Percentiles rank a stretch among this genome's conserved stretches.
phyloP scores from a whole-genome alignment of 2,329 filamentous ascomycete genomes.

The Aspergillus viridinutans region DNA sequence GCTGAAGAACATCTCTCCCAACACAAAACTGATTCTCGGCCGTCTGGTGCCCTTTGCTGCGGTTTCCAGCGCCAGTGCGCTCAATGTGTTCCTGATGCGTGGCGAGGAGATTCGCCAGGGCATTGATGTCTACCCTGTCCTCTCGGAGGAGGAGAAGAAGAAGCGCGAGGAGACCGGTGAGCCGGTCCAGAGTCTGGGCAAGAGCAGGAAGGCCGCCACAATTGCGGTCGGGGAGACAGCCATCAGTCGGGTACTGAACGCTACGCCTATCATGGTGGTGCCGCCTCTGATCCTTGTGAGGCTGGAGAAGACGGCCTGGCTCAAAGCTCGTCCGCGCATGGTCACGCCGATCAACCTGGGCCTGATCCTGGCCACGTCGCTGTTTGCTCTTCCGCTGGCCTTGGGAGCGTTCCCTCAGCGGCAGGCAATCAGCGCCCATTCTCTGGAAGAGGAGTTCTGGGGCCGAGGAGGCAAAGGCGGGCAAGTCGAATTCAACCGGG shows the following conservation, averaged over 20 bases:
- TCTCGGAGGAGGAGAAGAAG: conserved; percentile 65
- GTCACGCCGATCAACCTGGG: conserved; percentile 80
- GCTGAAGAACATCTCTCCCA: conserved; percentile 69
- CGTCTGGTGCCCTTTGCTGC: conserved; percentile 96
- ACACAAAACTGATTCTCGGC: conserved; percentile 69
- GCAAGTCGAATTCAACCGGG: conserved; percentile 93
- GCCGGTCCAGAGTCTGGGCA: conserved; percentile 70
- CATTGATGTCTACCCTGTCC: conserved; percentile 85
- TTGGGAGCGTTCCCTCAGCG: conserved; percentile 89
- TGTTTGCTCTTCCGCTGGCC: conserved; percentile 84
- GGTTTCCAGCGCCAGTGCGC: conserved; percentile 80
- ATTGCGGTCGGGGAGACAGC: conserved; percentile 92
- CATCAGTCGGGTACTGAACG: conserved; percentile 84
- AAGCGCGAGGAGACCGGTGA: conserved; percentile 61
- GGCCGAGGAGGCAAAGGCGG: conserved; percentile 72
- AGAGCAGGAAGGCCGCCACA: conserved; percentile 80
- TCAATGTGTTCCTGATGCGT: conserved; percentile 98
- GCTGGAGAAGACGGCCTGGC: conserved; percentile 78
- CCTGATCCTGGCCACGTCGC: conserved; percentile 79
- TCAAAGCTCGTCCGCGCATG: conserved; percentile 70
- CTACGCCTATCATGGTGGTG: conserved; percentile 94
- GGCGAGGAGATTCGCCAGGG: conserved; percentile 89
- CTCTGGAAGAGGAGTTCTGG: conserved; percentile 82
- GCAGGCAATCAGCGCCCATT: conserved; percentile 71
- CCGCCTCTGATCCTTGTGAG: conserved; percentile 81